Base-by-base conservation (phyloP, 78 protist species). In the Dictyostelium brefeldianum region DNA sequence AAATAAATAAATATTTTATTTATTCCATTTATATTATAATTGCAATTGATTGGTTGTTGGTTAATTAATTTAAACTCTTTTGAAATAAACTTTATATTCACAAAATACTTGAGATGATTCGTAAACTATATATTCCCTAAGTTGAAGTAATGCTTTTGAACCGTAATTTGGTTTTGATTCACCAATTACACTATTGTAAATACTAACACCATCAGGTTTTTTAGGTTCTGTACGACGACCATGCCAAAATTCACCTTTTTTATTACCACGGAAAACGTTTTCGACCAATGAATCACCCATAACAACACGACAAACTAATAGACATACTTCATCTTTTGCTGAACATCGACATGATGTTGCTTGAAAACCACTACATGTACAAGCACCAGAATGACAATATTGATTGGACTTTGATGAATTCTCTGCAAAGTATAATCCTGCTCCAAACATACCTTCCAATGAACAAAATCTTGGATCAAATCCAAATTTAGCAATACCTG, bases 371-470 rank as follows among this genome's bases (percentile, higher is more conserved):
- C 84, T 77, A 47, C 57, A 27, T 15, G 93, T 87, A 31, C 93
- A 87, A 25, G 84, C 96, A 27, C 80, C 81, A 0, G 71, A 65
- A 47, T 80, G 83, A 27, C 84, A 67, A 73, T 94, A 85, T 54
- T 81, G 91, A 70, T 94, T 87, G 62, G 93, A 83, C 62, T 94
- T 94, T 0, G 93, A 80, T 2, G 94, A 73, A 17, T 89, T 78
- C 65, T 94, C 96, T 2, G 96, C 96, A 82, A 94, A 89, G 65
- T 94, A 94, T 22, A 85, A 43, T 25, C 96, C 96, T 11, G 89
- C 96, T 5, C 96, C 96, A 77, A 89, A 94, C 96, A 94, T 80
- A 22, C 96, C 96, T 10, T 87, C 83, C 10, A 71, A 20, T 15
- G 83, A 64, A 56, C 91, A 74, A 71, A 94, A 77, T 27, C 96